Conservation (phyloP, 202 grass and related monocot species). For the Setaria viridis region DNA sequence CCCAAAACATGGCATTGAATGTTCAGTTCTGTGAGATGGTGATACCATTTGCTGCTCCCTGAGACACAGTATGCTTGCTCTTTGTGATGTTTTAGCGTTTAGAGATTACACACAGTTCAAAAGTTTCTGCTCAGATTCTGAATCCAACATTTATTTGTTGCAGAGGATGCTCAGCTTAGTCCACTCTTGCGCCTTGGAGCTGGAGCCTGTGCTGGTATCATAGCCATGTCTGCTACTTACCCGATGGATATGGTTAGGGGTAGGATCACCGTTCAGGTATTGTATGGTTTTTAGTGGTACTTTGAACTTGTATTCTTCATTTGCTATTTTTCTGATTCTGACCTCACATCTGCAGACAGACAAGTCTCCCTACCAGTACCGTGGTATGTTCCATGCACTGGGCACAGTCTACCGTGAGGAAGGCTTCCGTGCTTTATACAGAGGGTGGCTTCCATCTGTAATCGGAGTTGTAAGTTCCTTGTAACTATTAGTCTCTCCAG, state of each 20-base stretch:
- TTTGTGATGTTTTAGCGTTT: too few species aligned
- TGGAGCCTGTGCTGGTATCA: slow-evolving; percentile 98
- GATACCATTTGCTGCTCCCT: not conserved
- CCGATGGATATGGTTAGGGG: slow-evolving; percentile 99
- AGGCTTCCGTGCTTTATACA: slow-evolving; percentile 97
- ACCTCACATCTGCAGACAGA: slow-evolving; percentile 68
- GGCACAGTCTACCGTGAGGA: slow-evolving; percentile 98
- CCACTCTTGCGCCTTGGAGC: slow-evolving; percentile 92
- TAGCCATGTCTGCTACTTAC: slow-evolving; percentile 99
- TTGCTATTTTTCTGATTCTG: slow-evolving; percentile 36
- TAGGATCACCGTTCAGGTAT: slow-evolving; percentile 96
- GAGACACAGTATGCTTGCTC: not conserved
- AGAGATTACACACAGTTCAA: not conserved
- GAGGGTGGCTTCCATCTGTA: slow-evolving; percentile 98
- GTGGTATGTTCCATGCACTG: slow-evolving; percentile 98
- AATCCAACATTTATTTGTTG: slow-evolving; percentile 29
- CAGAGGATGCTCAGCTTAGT: slow-evolving; percentile 90
- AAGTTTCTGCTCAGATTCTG: slow-evolving; percentile 18
- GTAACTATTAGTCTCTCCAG: not conserved
- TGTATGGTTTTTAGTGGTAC: slow-evolving; percentile 18
- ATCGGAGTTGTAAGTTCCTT: slow-evolving; percentile 95
- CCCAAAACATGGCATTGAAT: not conserved
- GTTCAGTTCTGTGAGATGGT: not conserved
- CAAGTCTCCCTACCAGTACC: slow-evolving; percentile 93
- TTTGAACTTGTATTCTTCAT: slow-evolving; percentile 16